Percentiles rank a stretch among this genome's conserved stretches.
These are phyloP conservation scores for Cladosporium phlei DNA, from an alignment of 2,329 filamentous ascomycete genomes.

Conservation along the genomic window DNA sequence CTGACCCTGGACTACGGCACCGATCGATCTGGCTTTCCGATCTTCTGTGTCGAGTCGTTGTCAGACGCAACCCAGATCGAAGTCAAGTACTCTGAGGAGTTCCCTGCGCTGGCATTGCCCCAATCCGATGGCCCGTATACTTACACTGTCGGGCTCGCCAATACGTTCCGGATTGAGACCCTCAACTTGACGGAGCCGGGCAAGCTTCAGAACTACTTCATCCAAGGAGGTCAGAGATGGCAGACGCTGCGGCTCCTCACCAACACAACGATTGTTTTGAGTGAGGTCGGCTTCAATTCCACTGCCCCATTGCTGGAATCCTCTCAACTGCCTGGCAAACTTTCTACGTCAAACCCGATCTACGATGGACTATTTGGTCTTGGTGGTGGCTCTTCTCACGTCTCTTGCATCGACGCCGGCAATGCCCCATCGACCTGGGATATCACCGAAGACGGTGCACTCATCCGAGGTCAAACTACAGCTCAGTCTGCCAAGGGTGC, in stretches of 20 bases:
- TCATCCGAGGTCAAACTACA: constrained; percentile 33
- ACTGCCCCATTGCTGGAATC: constrained; percentile 25
- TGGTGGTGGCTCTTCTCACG: constrained; percentile 32
- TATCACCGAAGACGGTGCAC: constrained; percentile 32
- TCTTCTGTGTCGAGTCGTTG: constrained; percentile 29
- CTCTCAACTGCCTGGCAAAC: constrained; percentile 28
- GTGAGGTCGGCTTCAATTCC: constrained; percentile 30
- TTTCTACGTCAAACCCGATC: constrained; percentile 28
- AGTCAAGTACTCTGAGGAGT: constrained; percentile 35
- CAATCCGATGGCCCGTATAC: constrained; percentile 34
- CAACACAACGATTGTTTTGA: constrained; percentile 31
- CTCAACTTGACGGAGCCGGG: constrained; percentile 34
- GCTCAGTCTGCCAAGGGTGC: constrained; percentile 25
- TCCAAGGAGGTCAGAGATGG: constrained; percentile 42
- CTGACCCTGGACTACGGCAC: constrained; percentile 22
- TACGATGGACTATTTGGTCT: constrained; percentile 38
- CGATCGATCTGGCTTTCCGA: constrained; percentile 34
- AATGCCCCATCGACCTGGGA: constrained; percentile 37
- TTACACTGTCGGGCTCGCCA: constrained; percentile 28
- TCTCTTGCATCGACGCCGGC: constrained; percentile 36
- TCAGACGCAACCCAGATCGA: constrained; percentile 31
- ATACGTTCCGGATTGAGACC: constrained; percentile 37
- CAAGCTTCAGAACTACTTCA: constrained; percentile 30
- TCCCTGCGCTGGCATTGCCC: constrained; percentile 24
- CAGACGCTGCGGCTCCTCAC: constrained; percentile 36